Conservation (phyloP, 2,329 filamentous ascomycete species). For the Botrytis cinerea region DNA sequence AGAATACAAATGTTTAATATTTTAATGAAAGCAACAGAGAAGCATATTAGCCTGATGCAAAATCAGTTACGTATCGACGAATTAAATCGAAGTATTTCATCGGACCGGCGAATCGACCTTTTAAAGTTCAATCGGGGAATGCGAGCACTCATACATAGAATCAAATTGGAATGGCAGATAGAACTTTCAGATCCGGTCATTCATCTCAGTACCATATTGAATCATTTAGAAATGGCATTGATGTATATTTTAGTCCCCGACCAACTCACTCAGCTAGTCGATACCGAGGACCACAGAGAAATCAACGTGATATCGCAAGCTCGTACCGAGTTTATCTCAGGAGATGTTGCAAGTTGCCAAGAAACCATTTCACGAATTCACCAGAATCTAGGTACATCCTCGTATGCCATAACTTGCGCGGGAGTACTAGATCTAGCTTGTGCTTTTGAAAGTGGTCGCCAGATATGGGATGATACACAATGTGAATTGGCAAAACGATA, state of each 20-base stretch:
- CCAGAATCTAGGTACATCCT: background rate
- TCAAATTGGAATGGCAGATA: background rate
- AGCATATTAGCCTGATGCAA: background rate
- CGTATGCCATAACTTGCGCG: background rate
- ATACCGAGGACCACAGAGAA: background rate
- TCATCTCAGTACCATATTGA: background rate
- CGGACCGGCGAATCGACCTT: background rate
- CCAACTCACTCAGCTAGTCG: background rate
- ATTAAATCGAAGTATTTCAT: background rate
- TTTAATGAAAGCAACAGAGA: background rate
- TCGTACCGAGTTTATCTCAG: background rate
- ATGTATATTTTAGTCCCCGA: background rate
- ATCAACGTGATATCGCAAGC: background rate
- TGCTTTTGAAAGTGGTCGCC: background rate
- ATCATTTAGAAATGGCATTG: background rate
- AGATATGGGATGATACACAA: background rate
- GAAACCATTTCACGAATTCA: background rate
- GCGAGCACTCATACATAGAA: background rate
- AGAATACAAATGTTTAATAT: background rate
- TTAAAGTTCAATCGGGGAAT: background rate
- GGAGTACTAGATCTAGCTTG: background rate
- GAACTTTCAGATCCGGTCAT: background rate
- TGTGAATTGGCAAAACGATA: background rate
- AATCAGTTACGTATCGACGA: background rate
- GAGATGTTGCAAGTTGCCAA: background rate